Base-by-base conservation (phyloP, 495 filamentous ascomycete species). In the Venustampulla echinocandica region DNA sequence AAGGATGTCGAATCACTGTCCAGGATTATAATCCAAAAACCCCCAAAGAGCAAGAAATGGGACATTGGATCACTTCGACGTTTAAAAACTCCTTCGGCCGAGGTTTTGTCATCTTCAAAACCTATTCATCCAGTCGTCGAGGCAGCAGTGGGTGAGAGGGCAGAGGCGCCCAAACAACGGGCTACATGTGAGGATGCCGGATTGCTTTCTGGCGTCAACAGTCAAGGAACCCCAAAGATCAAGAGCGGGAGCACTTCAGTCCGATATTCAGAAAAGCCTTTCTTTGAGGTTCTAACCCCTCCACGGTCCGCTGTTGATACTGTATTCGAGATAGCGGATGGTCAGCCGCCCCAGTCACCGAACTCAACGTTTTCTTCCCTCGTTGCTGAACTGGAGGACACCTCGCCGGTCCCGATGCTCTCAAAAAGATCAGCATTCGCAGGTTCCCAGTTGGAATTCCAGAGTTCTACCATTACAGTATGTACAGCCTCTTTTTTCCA, bases 361-460 rank as follows among this genome's bases (percentile, higher is more conserved):
- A 37, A 42, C 21, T 54, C 55, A 0, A 51, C 55, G 4, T 39
- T 30, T 11, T 47, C 50, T 2, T 49, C 43, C 11, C 49, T 41
- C 23, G 28, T 52, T 11, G 46, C 44, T 4, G 55, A 58, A 33
- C 25, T 58, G 13, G 55, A 58, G 41, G 55, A 54, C 17, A 58
- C 55, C 2, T 54, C 50, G 9, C 24, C n/a, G 39, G 20, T 30
- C 6, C 33, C 38, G n/a, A 6, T 36, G 17, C 30, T 43, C 22
- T 40, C 36, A 15, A 45, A 42, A 20, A 30, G 39, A 13, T 38
- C 42, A 36, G 28, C 27, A 27, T 24, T 18, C 15, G 40, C 17
- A 2, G 24, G 39, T 22, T 22, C n/a, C 25, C 18, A 43, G 20
- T n/a, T 53, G 44, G 50, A 53, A 17, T 44, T 53, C 38, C 42